A percentile compares a stretch with the other conserved stretches of the same genome.
These are phyloP conservation scores for Ganoderma sp. DNA, from an alignment of 1,284 basidiomycete species.

Conservation along the genomic window DNA sequence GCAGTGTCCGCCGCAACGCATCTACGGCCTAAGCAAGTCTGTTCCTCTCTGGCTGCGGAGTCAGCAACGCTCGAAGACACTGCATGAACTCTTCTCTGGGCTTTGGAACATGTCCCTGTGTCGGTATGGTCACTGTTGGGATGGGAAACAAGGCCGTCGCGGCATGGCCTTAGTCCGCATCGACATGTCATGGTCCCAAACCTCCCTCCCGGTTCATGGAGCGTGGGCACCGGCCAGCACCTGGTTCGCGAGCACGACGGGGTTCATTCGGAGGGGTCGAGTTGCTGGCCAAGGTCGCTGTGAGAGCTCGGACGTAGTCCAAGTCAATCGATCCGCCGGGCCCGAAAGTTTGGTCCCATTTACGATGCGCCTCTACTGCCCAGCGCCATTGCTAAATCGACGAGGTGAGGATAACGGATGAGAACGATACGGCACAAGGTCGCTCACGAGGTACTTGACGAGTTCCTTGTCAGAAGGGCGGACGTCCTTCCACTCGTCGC, in stretches of 20 bases:
- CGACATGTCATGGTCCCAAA: not conserved
- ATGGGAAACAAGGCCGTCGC: too few species aligned
- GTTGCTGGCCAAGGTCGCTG: conserved; percentile 4
- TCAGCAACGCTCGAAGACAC: not conserved
- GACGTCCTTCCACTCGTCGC: conserved; percentile 61
- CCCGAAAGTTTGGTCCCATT: conserved; percentile 55
- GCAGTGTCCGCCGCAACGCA: not conserved
- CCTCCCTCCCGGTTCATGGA: not conserved
- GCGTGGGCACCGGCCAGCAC: not conserved
- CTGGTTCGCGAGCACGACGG: not conserved
- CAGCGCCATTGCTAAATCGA: conserved; percentile 63
- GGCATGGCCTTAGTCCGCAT: too few species aligned
- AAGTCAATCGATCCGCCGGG: conserved; percentile 40
- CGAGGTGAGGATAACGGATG: conserved; percentile 3
- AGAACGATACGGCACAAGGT: conserved; percentile 8
- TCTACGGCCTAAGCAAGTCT: not conserved
- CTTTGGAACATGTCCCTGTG: too few species aligned
- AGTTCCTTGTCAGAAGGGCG: conserved; percentile 68
- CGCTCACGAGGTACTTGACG: conserved; percentile 58
- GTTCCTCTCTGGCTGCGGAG: not conserved
- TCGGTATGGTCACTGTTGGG: too few species aligned
- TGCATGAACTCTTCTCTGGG: too few species aligned
- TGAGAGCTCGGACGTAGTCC: conserved; percentile 26
- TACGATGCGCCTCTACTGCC: conserved; percentile 54
- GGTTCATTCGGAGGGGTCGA: not conserved